These are phyloP conservation scores for Phyllosticta citriasiana DNA, from an alignment of 2,329 filamentous ascomycete species.

Conservation along the genomic window DNA sequence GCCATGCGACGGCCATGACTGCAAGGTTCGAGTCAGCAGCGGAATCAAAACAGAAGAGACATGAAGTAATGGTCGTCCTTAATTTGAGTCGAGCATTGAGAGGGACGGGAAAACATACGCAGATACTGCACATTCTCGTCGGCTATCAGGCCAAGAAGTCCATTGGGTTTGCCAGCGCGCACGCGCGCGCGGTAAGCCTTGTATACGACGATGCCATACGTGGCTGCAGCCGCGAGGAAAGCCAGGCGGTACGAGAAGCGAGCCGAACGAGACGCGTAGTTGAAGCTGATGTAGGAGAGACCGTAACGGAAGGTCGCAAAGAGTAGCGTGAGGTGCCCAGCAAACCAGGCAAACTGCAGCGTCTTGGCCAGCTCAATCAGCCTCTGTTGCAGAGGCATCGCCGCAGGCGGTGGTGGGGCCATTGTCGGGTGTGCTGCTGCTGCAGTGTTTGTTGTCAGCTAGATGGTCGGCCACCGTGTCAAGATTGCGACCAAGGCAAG, in stretches of 20 bases:
- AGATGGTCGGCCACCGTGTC: not conserved
- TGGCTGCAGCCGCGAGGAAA: conserved; percentile 79
- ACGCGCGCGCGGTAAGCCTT: conserved; percentile 86
- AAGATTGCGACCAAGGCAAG: not conserved
- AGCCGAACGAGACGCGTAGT: conserved; percentile 69
- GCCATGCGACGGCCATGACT: conserved; percentile 95
- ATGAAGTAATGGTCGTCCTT: not conserved
- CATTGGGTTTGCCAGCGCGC: conserved; percentile 58
- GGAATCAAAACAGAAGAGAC: not conserved
- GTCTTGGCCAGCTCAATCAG: conserved; percentile 74
- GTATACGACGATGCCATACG: conserved; percentile 97
- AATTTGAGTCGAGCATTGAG: not conserved
- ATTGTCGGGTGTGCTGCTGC: conserved; percentile 35
- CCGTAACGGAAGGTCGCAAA: conserved; percentile 72
- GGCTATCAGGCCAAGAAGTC: conserved; percentile 55
- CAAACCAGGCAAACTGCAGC: conserved; percentile 67
- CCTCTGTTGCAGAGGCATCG: conserved; percentile 62
- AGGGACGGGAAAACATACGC: conserved; percentile 46
- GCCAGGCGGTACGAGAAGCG: conserved; percentile 80
- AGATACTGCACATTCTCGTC: conserved; percentile 99
- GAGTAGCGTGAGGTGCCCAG: conserved; percentile 77
- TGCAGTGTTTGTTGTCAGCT: not conserved
- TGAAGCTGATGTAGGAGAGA: conserved; percentile 80
- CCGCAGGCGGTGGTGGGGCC: conserved; percentile 64
- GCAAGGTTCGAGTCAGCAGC: conserved; percentile 11